Percentiles rank a stretch among this genome's conserved stretches.
Conservation (phyloP, 139 green algal genomes). For the Spirogloea muscicola region DNA sequence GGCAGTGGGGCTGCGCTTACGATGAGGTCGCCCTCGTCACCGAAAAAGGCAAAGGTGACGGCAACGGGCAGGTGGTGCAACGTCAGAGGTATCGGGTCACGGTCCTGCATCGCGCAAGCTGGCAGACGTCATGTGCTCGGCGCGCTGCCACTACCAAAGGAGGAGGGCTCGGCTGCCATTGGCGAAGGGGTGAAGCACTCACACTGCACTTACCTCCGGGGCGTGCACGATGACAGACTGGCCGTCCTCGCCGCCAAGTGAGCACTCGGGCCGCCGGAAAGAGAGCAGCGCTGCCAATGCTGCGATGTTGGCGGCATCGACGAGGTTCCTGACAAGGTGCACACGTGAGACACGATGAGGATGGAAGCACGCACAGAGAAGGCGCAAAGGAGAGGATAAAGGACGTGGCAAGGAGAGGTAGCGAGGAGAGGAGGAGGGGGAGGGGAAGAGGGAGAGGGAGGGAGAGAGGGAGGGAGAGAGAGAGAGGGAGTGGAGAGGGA, state of each 20-base stretch:
- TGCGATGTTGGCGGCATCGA: conserved; percentile 68
- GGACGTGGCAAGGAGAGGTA: no score
- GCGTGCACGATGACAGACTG: conserved; percentile 51
- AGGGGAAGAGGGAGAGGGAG: no score
- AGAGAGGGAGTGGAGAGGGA: no score
- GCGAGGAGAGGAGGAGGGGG: no score
- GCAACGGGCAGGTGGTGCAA: conserved; percentile 83
- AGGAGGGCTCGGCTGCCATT: no score
- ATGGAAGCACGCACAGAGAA: no score
- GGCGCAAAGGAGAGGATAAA: no score
- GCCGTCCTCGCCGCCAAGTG: conserved; percentile 50
- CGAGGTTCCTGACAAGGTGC: conserved; percentile 83
- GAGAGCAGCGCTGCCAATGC: conserved; percentile 72
- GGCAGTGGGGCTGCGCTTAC: no score
- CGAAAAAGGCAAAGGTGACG: conserved; percentile 78
- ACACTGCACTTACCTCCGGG: conserved; percentile 35
- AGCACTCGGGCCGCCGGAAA: conserved; percentile 69
- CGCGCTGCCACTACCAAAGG: no score
- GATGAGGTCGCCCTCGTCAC: conserved; percentile 46
- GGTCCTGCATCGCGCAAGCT: conserved; percentile 35
- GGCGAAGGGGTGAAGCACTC: background rate
- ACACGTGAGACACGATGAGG: no score
- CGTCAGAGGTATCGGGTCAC: conserved; percentile 76
- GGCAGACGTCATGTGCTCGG: background rate
- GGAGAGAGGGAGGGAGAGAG: no score